phyloP scores from a whole-genome alignment of 2,329 filamentous ascomycete species.

The Aspergillus jensenii region DNA sequence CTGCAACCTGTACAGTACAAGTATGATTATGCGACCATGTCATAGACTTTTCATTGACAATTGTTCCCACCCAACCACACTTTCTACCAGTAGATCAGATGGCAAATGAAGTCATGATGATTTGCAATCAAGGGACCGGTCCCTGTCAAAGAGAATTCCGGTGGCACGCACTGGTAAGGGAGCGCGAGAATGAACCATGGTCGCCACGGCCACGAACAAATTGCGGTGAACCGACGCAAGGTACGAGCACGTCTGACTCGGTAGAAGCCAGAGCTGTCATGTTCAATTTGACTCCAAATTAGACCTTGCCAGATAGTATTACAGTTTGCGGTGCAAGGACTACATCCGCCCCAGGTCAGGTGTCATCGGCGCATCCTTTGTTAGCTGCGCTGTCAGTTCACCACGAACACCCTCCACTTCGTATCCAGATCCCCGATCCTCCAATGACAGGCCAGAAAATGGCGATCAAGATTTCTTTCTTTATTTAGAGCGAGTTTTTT shows the following conservation, averaged over 20 bases:
- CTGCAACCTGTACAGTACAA: conserved; percentile 21
- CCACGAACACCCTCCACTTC: too few relatives aligned
- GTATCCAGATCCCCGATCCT: too few relatives aligned
- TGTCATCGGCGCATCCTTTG: too few relatives aligned
- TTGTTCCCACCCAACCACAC: neutral
- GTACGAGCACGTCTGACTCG: neutral
- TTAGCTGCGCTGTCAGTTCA: too few relatives aligned
- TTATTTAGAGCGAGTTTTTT: neutral
- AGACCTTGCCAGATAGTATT: too few relatives aligned
- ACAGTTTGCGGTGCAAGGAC: too few relatives aligned
- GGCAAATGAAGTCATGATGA: neutral
- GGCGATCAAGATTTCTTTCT: too few relatives aligned
- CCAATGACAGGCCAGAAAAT: too few relatives aligned
- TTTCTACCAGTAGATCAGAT: neutral
- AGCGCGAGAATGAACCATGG: neutral
- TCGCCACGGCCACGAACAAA: neutral
- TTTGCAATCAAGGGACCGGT: neutral
- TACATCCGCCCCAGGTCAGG: too few relatives aligned
- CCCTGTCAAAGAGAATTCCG: neutral
- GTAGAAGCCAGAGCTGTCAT: too few relatives aligned
- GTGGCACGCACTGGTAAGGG: too few relatives aligned
- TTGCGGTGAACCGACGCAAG: neutral
- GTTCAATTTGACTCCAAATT: too few relatives aligned
- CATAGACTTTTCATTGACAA: conserved; percentile 12
- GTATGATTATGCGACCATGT: conserved; percentile 24